Percentiles rank a stretch among this genome's conserved stretches.
Evolutionary conservation across 257 asterid genomes (phyloP).

Genomic region (Orobanche coerulescens): DNA sequence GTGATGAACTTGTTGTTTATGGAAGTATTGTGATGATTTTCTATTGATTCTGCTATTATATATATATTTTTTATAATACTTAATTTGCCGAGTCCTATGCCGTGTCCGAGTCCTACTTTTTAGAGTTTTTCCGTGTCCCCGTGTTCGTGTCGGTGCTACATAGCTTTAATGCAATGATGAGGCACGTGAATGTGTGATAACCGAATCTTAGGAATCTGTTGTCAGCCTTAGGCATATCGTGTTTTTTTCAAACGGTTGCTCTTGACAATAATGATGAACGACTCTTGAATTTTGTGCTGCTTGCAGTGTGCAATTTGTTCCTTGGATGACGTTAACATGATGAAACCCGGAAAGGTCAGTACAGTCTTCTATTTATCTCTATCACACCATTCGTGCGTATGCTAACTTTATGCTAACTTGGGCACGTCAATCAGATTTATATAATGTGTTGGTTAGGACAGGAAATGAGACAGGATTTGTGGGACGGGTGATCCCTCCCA

Average conservation of each 20-base stretch:
- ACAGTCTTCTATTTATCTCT: constrained; percentile 8
- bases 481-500: no score
- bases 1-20: no score
- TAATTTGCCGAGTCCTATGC: no score
- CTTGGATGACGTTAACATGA: constrained; percentile 55
- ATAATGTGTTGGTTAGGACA: no score
- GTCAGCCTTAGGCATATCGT: not conserved
- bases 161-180: not conserved
- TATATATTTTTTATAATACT: no score
- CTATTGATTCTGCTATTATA: no score
- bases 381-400: constrained; percentile 14
- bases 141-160: no score
- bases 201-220: constrained; percentile 10
- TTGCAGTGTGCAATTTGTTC: constrained; percentile 93
- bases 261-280: constrained; percentile 10
- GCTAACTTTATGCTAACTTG: no score
- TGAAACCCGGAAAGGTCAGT: constrained; percentile 81
- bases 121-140: no score
- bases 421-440: not conserved
- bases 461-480: no score
- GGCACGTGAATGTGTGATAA: not conserved
- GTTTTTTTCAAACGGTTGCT: constrained; percentile 1
- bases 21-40: no score
- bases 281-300: constrained; percentile 26
- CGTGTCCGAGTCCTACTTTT: no score